These are phyloP conservation scores for Saccharomycopsis malanga DNA, from an alignment of 805 yeast species.

Conservation along the genomic window DNA sequence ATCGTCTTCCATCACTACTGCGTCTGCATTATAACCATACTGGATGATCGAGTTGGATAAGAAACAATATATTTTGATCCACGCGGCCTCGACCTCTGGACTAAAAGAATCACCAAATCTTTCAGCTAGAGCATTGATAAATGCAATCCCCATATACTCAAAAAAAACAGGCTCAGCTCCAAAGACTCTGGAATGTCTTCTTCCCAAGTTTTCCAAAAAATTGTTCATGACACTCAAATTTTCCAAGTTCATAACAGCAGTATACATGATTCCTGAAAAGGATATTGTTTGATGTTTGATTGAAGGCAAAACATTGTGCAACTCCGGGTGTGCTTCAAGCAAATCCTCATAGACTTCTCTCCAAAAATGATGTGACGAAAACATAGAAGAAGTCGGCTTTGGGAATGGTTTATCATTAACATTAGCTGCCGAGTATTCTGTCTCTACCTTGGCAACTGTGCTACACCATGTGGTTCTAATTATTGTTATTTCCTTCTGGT, in stretches of 20 bases:
- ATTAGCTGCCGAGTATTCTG: neutral
- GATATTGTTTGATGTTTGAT: constrained; percentile 54
- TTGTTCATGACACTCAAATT: constrained; percentile 42
- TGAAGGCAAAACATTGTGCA: constrained; percentile 46
- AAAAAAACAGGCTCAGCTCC: constrained; percentile 48
- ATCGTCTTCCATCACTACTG: neutral
- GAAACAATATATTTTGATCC: constrained; percentile 27
- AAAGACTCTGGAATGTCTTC: constrained; percentile 46
- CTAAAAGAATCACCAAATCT: constrained; percentile 30
- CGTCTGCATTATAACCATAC: neutral
- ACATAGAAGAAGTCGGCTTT: constrained; percentile 26
- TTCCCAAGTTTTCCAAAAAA: constrained; percentile 44
- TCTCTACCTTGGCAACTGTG: constrained; percentile 13
- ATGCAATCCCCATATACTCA: constrained; percentile 53
- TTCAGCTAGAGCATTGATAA: constrained; percentile 48
- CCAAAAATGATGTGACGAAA: constrained; percentile 42
- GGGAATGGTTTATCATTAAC: constrained; percentile 3
- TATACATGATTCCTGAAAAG: constrained; percentile 51
- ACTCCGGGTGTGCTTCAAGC: constrained; percentile 37
- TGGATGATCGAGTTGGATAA: constrained; percentile 23
- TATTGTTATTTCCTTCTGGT: constrained; percentile 14
- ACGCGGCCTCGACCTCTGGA: constrained; percentile 21
- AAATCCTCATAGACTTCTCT: constrained; percentile 47
- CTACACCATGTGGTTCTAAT: constrained; percentile 17
- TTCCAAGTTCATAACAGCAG: constrained; percentile 46